Evolutionary conservation across 805 yeast species (phyloP).

Genomic region (Saccharomycopsis amapae): DNA sequence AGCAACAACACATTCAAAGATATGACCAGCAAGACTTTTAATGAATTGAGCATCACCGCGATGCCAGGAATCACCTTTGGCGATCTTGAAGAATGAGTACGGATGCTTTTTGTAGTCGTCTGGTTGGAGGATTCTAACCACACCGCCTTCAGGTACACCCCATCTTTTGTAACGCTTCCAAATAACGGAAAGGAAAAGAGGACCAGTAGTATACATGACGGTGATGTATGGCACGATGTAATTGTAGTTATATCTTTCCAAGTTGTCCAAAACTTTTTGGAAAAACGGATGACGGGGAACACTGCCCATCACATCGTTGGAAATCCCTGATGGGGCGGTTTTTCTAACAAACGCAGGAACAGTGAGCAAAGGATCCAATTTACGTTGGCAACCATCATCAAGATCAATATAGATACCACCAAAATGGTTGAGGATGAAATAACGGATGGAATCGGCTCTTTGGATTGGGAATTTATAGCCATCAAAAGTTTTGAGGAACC

Average conservation of each 20-base stretch:
- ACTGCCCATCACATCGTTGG: slow-evolving; percentile 90
- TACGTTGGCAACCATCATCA: slow-evolving; percentile 80
- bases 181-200: slow-evolving; percentile 74
- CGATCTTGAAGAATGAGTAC: slow-evolving; percentile 62
- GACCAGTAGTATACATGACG: slow-evolving; percentile 91
- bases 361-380: slow-evolving; percentile 70
- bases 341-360: slow-evolving; percentile 84
- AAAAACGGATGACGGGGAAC: slow-evolving; percentile 85
- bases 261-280: slow-evolving; percentile 55
- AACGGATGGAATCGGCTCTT: slow-evolving; percentile 86
- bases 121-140: slow-evolving; percentile 65
- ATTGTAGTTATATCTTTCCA: slow-evolving; percentile 55
- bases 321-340: slow-evolving; percentile 84
- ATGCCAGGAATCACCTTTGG: slow-evolving; percentile 91
- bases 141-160: slow-evolving; percentile 61
- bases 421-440: slow-evolving; percentile 72
- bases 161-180: slow-evolving; percentile 85
- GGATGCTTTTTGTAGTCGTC: slow-evolving; percentile 58
- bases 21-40: slow-evolving; percentile 66
- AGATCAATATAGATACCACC: slow-evolving; percentile 90
- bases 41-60: slow-evolving; percentile 77
- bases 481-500: slow-evolving; percentile 80
- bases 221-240: slow-evolving; percentile 86
- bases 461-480: slow-evolving; percentile 73
- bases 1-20: slow-evolving; percentile 59